These are phyloP conservation scores for Mycotypha africana DNA, from an alignment of 371 early-diverging fungal genomes.

Conservation along the genomic window DNA sequence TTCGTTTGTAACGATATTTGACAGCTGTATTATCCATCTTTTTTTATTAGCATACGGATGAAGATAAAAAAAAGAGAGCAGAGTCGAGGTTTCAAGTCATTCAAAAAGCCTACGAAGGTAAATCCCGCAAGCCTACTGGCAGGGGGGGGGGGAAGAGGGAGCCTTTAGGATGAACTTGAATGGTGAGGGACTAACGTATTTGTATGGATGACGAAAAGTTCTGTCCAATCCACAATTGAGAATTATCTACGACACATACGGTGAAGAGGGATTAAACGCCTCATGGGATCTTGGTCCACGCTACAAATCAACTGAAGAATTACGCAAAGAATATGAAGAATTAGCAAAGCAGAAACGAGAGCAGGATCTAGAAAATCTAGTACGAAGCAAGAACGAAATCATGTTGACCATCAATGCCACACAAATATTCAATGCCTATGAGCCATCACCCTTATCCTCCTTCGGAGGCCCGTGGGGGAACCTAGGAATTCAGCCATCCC, in stretches of 20 bases:
- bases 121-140: too few species aligned
- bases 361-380: slow-evolving; percentile 75
- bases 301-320: slow-evolving; percentile 80
- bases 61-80: slow-evolving; percentile 47
- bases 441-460: slow-evolving; percentile 46
- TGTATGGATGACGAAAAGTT: slow-evolving; percentile 53
- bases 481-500: too few species aligned
- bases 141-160: too few species aligned
- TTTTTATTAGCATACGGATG: slow-evolving; percentile 48
- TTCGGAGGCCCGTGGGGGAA: too few species aligned
- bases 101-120: slow-evolving; percentile 87
- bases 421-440: slow-evolving; percentile 51
- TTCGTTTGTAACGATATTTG: too few species aligned
- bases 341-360: slow-evolving; percentile 61
- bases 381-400: slow-evolving; percentile 59
- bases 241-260: slow-evolving; percentile 89
- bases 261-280: slow-evolving; percentile 75
- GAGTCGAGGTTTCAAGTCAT: slow-evolving; percentile 78
- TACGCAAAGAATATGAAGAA: slow-evolving; percentile 82
- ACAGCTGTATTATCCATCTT: not conserved
- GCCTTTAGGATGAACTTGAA: not conserved
- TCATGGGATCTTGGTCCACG: slow-evolving; percentile 76
- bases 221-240: slow-evolving; percentile 77
- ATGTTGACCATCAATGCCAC: slow-evolving; percentile 52
- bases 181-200: too few species aligned